These are phyloP conservation scores for Morella rubra DNA, from an alignment of 306 rosid species.

Conservation along the genomic window DNA sequence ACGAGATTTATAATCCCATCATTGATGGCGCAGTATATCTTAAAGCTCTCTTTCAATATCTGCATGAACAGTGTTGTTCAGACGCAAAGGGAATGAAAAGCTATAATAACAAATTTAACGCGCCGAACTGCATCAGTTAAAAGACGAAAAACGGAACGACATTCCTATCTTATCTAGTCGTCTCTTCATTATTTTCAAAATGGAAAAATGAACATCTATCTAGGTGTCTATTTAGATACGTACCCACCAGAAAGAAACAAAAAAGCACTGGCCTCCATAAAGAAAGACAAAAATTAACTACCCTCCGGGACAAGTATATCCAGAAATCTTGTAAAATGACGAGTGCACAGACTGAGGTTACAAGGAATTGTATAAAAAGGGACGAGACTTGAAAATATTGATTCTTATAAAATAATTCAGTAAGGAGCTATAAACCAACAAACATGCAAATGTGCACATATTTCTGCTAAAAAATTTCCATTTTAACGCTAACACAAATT, in stretches of 20 bases:
- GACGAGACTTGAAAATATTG: not conserved
- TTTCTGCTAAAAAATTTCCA: not conserved
- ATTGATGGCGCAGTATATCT: constrained; percentile 83
- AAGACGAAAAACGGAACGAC: not conserved
- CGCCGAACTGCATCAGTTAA: not conserved
- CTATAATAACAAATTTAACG: not conserved
- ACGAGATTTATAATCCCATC: constrained; percentile 98
- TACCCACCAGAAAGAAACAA: not conserved
- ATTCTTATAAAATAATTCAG: not conserved
- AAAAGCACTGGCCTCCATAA: not conserved
- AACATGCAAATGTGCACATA: not conserved
- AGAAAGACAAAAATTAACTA: not conserved
- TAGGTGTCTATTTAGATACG: not conserved
- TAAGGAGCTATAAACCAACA: not conserved
- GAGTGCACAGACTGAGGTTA: not conserved
- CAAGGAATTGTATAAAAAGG: not conserved
- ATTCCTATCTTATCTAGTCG: not conserved
- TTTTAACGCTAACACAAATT: constrained; percentile 8
- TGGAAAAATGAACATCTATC: not conserved
- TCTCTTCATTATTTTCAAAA: not conserved
- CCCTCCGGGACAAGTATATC: not conserved
- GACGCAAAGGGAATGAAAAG: not conserved
- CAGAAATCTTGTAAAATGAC: not conserved
- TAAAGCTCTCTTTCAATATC: constrained; percentile 97
- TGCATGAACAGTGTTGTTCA: constrained; percentile 33